These are phyloP conservation scores for Cyathus striatus DNA, from an alignment of 768 basidiomycete genomes.

Conservation along the genomic window DNA sequence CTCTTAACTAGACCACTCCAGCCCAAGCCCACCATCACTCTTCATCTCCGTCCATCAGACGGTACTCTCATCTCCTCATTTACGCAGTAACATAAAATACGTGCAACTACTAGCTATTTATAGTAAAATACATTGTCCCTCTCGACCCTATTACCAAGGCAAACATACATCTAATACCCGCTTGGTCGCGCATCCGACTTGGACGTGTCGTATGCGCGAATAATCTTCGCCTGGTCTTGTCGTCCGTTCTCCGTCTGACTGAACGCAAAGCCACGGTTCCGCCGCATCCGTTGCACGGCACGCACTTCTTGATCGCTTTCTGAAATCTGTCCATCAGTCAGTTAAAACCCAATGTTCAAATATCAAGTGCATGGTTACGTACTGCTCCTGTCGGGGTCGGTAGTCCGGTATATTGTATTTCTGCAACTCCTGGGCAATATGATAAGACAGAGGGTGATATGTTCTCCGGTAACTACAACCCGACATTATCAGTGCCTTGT, in stretches of 20 bases:
- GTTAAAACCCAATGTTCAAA: not conserved
- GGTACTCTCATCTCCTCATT: too few species aligned
- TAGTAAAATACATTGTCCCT: slow-evolving; percentile 35
- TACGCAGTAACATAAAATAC: too few species aligned
- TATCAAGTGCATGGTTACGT: too few species aligned
- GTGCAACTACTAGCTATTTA: too few species aligned
- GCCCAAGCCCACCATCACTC: too few species aligned
- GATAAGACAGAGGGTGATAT: slow-evolving; percentile 89
- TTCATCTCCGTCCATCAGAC: too few species aligned
- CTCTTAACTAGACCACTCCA: too few species aligned
- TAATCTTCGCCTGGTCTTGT: slow-evolving; percentile 84
- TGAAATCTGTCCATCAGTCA: slow-evolving; percentile 65
- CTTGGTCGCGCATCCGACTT: slow-evolving; percentile 66
- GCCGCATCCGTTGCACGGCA: slow-evolving; percentile 95
- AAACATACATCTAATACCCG: slow-evolving; percentile 54
- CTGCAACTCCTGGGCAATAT: slow-evolving; percentile 98
- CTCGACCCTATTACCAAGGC: slow-evolving; percentile 6
- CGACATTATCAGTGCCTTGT: too few species aligned
- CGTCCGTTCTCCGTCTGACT: slow-evolving; percentile 90
- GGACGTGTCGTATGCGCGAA: slow-evolving; percentile 85
- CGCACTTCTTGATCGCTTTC: slow-evolving; percentile 98
- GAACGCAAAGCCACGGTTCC: slow-evolving; percentile 96
- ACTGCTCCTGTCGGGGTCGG: slow-evolving; percentile 96
- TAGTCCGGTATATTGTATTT: slow-evolving; percentile 98
- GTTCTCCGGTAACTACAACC: slow-evolving; percentile 80